These are phyloP conservation scores for Mycena indigotica DNA, from an alignment of 768 basidiomycete genomes.

Conservation along the genomic window DNA sequence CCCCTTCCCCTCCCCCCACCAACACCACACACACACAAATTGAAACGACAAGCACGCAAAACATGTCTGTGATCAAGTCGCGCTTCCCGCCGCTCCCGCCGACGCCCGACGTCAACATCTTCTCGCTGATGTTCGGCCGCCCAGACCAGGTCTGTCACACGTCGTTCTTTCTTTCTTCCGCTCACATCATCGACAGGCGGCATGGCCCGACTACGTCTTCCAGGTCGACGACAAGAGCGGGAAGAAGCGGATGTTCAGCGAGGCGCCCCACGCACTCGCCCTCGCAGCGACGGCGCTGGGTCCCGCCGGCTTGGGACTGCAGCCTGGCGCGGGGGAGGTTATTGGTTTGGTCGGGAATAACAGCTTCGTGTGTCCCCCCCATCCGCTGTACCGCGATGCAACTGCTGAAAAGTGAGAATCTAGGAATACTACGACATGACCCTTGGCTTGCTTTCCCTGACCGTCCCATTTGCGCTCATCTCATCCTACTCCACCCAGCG, in stretches of 20 bases:
- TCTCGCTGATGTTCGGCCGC: slow-evolving; percentile 56
- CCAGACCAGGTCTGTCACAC: slow-evolving; percentile 42
- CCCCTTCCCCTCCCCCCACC: neutral
- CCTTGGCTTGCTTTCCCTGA: slow-evolving; percentile 49
- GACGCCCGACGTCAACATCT: slow-evolving; percentile 54
- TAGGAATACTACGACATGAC: slow-evolving; percentile 60
- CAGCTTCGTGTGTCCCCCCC: slow-evolving; percentile 52
- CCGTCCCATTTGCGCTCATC: slow-evolving; percentile 56
- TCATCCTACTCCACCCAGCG: slow-evolving; percentile 57
- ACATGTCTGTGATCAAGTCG: slow-evolving; percentile 43
- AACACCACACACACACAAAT: neutral
- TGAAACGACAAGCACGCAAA: no score
- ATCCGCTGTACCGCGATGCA: neutral
- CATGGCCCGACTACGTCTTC: slow-evolving; percentile 58
- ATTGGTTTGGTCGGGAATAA: slow-evolving; percentile 74
- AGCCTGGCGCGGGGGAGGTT: slow-evolving; percentile 52
- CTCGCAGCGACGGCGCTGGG: slow-evolving; percentile 62
- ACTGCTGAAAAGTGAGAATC: neutral
- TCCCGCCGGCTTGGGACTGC: slow-evolving; percentile 57
- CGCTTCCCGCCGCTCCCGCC: slow-evolving; percentile 54
- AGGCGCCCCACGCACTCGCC: slow-evolving; percentile 53
- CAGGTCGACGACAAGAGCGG: slow-evolving; percentile 61
- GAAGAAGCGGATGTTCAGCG: slow-evolving; percentile 43
- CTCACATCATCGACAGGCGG: slow-evolving; percentile 18
- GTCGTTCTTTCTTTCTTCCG: neutral